These are phyloP conservation scores for Claviceps fusiformis DNA, from an alignment of 2,329 filamentous ascomycete genomes.

Conservation along the genomic window DNA sequence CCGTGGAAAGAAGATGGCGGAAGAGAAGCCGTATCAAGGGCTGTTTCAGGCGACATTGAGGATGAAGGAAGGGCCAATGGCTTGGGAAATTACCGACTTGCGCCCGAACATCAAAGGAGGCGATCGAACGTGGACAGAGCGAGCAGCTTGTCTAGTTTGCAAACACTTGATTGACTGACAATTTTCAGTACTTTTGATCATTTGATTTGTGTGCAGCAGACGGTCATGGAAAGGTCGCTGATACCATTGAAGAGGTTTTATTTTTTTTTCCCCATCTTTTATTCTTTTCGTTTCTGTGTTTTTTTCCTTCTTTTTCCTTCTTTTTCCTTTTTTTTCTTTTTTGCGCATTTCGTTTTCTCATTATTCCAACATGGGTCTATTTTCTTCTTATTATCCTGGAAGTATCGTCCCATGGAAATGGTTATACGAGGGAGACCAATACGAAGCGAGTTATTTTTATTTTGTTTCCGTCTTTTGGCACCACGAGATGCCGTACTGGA, in stretches of 20 bases:
- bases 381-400: background rate
- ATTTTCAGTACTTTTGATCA: background rate
- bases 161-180: constrained; percentile 26
- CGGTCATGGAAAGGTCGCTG: background rate
- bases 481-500: background rate
- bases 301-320: too few species aligned
- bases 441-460: background rate
- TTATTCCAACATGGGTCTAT: background rate
- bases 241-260: background rate
- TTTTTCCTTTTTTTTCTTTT: background rate
- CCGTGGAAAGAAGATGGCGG: constrained; percentile 24
- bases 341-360: background rate
- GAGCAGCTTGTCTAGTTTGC: constrained; percentile 36
- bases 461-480: background rate
- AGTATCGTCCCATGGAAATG: background rate
- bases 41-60: constrained; percentile 37
- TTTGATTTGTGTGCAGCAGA: background rate
- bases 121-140: constrained; percentile 39
- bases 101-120: constrained; percentile 32
- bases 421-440: background rate
- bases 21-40: constrained; percentile 34
- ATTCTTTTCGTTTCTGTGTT: background rate
- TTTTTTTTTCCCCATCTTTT: background rate
- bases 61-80: constrained; percentile 32
- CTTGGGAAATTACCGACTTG: constrained; percentile 38